These are phyloP conservation scores for Vachellia collinsii DNA, from an alignment of 306 rosid genomes.

Conservation along the genomic window DNA sequence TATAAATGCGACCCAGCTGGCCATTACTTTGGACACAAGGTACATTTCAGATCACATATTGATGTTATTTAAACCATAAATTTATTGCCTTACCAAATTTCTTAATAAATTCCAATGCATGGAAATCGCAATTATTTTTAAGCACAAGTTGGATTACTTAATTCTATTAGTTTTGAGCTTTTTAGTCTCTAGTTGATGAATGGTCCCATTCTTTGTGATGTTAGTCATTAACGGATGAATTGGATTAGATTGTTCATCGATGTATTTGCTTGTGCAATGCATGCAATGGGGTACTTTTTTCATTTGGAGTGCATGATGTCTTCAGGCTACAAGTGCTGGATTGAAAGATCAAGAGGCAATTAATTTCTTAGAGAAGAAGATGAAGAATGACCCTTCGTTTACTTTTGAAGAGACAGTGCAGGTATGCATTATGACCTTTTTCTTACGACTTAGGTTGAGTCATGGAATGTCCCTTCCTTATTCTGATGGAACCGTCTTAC, in stretches of 20 bases:
- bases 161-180: conserved; percentile 19
- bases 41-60: conserved; percentile 11
- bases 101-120: neutral
- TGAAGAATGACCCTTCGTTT: conserved; percentile 95
- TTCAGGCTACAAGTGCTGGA: conserved; percentile 98
- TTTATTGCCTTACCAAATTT: neutral
- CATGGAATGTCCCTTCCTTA: neutral
- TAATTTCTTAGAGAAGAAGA: conserved; percentile 98
- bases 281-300: conserved; percentile 1
- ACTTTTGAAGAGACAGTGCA: conserved; percentile 94
- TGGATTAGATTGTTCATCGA: conserved; percentile 3
- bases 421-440: conserved; percentile 51
- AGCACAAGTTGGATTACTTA: neutral
- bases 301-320: conserved; percentile 32
- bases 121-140: neutral
- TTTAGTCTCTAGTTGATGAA: neutral
- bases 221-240: neutral
- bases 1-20: conserved; percentile 83
- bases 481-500: neutral
- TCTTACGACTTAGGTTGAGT: neutral
- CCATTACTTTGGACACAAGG: conserved; percentile 86
- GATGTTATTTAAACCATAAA: conserved; percentile 3
- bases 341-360: conserved; percentile 98
- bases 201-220: conserved; percentile 9
- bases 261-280: neutral